Base-by-base conservation (phyloP, 257 asterid genomes). In the Coffea eugenioides region DNA sequence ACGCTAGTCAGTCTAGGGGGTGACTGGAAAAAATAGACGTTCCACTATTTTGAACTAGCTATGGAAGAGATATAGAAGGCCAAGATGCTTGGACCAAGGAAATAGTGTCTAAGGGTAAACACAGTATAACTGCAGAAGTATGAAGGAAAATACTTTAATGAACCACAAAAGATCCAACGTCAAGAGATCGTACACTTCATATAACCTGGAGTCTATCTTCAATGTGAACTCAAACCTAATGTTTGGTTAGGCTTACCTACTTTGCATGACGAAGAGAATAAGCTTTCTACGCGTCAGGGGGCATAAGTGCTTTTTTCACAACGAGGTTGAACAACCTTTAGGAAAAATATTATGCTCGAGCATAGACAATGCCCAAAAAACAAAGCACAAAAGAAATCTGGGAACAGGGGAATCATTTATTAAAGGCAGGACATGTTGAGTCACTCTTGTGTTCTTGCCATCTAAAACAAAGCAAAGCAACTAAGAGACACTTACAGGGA, bases 401-500 rank as follows among this genome's bases (percentile, higher is more conserved):
- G 52, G n/a, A 67, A 5, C 10, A 16, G 69, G 54, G 18, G 8
- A 16, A 52, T 14, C 62, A 7, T 49, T 27, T 27, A 43, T 59
- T n/a, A 20, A 8, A 57, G 65, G 68, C 9, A 34, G 74, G n/a
- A 69, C 21, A 52, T 11, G 13, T 5, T 34, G 14, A 8, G 25
- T 4, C 61, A 23, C 48, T 49, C 80, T 49, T 23, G 64, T 18
- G 20, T 48, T 49, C 49, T 77, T 67, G 16, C 74, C 13, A 3
- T 25, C 31, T 20, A 56, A 65, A 6, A 8, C 20, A 20, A 15
- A 52, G 49, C 39, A 66, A 75, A 80, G 68, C 31, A 31, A 49
- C 13, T 43, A 56, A 83, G 59, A 74, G 70, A 74, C 64, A 85
- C 97, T 95, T 85, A 96, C 99, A 18, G 98, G 99, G 25, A 92